Evolutionary conservation across 2,329 filamentous ascomycete genomes (phyloP).

Genomic region (Curvularia verruculosa): DNA sequence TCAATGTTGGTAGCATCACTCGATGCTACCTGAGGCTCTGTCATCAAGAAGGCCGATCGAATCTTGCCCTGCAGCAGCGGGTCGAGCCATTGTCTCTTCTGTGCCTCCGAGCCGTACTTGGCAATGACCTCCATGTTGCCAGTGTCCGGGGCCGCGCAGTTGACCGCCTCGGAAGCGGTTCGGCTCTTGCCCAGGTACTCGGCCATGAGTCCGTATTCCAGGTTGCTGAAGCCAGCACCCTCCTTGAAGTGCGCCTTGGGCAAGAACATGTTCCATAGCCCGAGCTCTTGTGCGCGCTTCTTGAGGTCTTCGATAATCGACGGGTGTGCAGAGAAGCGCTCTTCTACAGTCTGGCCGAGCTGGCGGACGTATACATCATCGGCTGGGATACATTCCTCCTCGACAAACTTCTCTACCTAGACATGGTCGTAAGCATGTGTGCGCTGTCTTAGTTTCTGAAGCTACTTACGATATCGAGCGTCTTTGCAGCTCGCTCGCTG

Average conservation of each 20-base stretch:
- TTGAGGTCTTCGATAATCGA: conserved; percentile 88
- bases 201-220: conserved; percentile 98
- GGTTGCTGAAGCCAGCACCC: conserved; percentile 90
- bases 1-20: conserved; percentile 94
- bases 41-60: conserved; percentile 91
- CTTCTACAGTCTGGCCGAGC: conserved; percentile 70
- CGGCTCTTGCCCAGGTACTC: conserved; percentile 90
- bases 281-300: conserved; percentile 77
- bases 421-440: neutral
- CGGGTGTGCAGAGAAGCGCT: conserved; percentile 81
- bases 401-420: conserved; percentile 90
- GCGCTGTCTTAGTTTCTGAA: neutral
- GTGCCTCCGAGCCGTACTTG: conserved; percentile 84
- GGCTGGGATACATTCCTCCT: conserved; percentile 81
- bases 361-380: conserved; percentile 82
- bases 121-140: conserved; percentile 96
- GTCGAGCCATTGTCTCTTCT: conserved; percentile 83
- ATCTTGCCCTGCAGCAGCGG: conserved; percentile 85
- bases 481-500: conserved; percentile 83
- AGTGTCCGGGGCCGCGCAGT: conserved; percentile 89
- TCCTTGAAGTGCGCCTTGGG: conserved; percentile 94
- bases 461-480: conserved; percentile 70
- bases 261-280: conserved; percentile 98
- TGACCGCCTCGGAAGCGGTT: conserved; percentile 74
- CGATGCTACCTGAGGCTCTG: conserved; percentile 84